phyloP scores from a whole-genome alignment of 371 early-diverging fungal genomes.

The Gilbertella persicaria region DNA sequence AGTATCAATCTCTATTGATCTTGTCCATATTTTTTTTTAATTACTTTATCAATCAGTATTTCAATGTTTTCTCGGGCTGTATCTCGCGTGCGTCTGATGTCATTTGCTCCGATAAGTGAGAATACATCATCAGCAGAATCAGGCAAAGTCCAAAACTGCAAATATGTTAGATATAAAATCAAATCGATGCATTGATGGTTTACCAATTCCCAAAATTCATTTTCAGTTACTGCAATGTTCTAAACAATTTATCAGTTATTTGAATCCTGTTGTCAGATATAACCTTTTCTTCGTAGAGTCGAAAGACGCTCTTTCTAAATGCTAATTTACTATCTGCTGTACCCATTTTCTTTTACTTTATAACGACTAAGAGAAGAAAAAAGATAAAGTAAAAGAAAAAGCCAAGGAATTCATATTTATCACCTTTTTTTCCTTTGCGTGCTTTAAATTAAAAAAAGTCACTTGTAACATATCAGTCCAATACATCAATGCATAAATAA shows the following conservation, averaged over 20 bases:
- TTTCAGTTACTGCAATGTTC: slow-evolving; percentile 66
- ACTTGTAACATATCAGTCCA: too few species aligned
- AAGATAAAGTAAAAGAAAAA: slow-evolving; percentile 2
- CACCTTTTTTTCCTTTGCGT: too few species aligned
- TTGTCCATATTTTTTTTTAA: too few species aligned
- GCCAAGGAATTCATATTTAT: not conserved
- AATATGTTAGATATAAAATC: too few species aligned
- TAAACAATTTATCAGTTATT: slow-evolving; percentile 16
- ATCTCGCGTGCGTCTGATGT: slow-evolving; percentile 78
- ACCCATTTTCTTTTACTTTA: slow-evolving; percentile 66
- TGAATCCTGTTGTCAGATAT: not conserved
- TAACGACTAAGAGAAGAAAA: slow-evolving; percentile 4
- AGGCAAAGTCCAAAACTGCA: slow-evolving; percentile 81
- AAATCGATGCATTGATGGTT: not conserved
- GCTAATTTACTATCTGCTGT: slow-evolving; percentile 87
- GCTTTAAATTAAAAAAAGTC: too few species aligned
- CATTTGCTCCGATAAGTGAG: slow-evolving; percentile 80
- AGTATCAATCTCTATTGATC: too few species aligned
- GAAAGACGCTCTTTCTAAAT: slow-evolving; percentile 84
- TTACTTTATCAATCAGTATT: slow-evolving; percentile 68
- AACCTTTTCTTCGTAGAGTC: slow-evolving; percentile 80
- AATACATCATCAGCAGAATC: slow-evolving; percentile 86
- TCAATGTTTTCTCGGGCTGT: slow-evolving; percentile 73
- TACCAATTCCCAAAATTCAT: slow-evolving; percentile 70
- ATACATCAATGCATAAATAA: too few species aligned